Evolutionary conservation across 2,329 filamentous ascomycete species (phyloP).

Genomic region (Aureobasidium sp.): DNA sequence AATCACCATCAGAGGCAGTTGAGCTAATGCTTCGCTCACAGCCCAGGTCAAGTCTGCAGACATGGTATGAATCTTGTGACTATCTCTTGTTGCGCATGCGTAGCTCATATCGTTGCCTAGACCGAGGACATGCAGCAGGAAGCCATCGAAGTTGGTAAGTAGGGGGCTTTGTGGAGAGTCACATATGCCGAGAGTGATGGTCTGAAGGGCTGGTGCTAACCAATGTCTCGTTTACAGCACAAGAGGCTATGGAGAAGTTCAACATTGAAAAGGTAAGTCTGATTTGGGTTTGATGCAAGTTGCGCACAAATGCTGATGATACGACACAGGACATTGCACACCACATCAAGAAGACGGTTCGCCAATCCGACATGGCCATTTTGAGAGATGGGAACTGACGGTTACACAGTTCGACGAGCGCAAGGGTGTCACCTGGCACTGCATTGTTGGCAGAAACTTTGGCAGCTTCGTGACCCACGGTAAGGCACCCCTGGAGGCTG

Average conservation of each 20-base stretch:
- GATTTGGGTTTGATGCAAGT: not conserved
- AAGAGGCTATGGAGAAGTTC: constrained; percentile 62
- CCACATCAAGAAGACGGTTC: constrained; percentile 86
- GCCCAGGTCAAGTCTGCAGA: constrained; percentile 97
- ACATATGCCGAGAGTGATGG: not conserved
- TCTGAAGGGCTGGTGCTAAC: not conserved
- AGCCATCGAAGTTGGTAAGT: constrained; percentile 87
- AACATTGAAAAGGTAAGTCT: constrained; percentile 58
- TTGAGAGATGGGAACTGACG: not conserved
- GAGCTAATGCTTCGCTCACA: constrained; percentile 32
- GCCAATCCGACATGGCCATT: not conserved
- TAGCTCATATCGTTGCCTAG: constrained; percentile 37
- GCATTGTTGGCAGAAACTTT: constrained; percentile 97
- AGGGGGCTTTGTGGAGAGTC: not conserved
- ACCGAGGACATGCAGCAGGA: constrained; percentile 96
- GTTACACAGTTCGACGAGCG: constrained; percentile 78
- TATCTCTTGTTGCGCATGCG: not conserved
- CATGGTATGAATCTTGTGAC: constrained; percentile 60
- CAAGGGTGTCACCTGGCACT: constrained; percentile 98
- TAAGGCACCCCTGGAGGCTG: constrained; percentile 35
- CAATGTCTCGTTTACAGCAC: constrained; percentile 39
- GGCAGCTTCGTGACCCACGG: constrained; percentile 98
- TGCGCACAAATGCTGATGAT: not conserved
- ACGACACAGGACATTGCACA: constrained; percentile 74
- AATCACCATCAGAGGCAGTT: not conserved